Conservation (phyloP, 805 yeast species). For the Spathaspora hagerdaliae region DNA sequence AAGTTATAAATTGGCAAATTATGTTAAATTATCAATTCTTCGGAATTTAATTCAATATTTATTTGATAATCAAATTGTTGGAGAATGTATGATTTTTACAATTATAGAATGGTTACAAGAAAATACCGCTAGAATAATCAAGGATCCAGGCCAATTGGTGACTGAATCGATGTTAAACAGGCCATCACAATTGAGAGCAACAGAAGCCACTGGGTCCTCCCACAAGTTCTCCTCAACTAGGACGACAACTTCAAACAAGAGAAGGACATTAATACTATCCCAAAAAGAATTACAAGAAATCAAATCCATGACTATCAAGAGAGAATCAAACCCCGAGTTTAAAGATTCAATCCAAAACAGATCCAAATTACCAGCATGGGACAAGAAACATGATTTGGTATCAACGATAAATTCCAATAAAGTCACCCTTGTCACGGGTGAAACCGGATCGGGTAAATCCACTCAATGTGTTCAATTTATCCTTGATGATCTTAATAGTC, state of each 20-base stretch:
- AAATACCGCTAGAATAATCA: constrained; percentile 52
- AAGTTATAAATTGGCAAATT: constrained; percentile 59
- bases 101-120: constrained; percentile 78
- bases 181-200: background rate
- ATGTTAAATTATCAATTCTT: constrained; percentile 58
- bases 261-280: background rate
- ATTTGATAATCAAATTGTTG: constrained; percentile 44
- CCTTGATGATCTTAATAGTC: constrained; percentile 56
- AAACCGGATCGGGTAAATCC: constrained; percentile 96
- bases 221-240: constrained; percentile 2
- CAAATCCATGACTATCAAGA: background rate
- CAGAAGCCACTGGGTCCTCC: too few species aligned
- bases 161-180: background rate
- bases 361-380: constrained; percentile 79
- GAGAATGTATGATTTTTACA: constrained; percentile 65
- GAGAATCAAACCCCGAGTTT: constrained; percentile 19
- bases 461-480: constrained; percentile 92
- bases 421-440: constrained; percentile 85
- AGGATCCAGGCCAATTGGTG: constrained; percentile 69
- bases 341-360: constrained; percentile 41
- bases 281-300: background rate
- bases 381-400: constrained; percentile 53
- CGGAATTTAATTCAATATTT: constrained; percentile 44
- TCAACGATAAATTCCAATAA: constrained; percentile 52
- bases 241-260: background rate